phyloP scores from a whole-genome alignment of 371 early-diverging fungal species.

The Lichtheimia ramosa region DNA sequence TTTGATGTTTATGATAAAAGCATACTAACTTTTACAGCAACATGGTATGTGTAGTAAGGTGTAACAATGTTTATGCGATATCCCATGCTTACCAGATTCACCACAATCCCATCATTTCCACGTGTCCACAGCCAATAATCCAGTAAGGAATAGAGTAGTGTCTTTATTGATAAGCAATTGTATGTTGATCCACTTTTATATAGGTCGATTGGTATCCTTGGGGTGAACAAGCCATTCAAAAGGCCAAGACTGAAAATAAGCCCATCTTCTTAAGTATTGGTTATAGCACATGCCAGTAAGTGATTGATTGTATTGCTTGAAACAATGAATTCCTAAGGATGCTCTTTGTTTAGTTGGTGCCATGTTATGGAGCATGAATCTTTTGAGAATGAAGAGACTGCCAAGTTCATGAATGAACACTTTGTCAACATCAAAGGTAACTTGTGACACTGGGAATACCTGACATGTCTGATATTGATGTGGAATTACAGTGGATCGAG shows the following conservation, averaged over 20 bases:
- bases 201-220: constrained; percentile 75
- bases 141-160: neutral
- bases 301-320: neutral
- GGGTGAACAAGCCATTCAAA: constrained; percentile 65
- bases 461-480: neutral
- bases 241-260: constrained; percentile 54
- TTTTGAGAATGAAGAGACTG: constrained; percentile 57
- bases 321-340: neutral
- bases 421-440: constrained; percentile 65
- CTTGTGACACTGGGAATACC: neutral
- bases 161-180: neutral
- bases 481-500: constrained; percentile 42
- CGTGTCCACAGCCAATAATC: neutral
- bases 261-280: constrained; percentile 70
- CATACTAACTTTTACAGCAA: constrained; percentile 8
- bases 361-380: constrained; percentile 73
- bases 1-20: neutral
- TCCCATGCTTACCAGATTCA: neutral
- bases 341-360: constrained; percentile 52
- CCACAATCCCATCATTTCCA: neutral
- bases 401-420: constrained; percentile 58
- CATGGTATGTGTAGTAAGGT: constrained; percentile 11
- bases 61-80: neutral
- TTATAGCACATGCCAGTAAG: constrained; percentile 69
- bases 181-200: neutral